These are phyloP conservation scores for Rhinocladiella mackenziei DNA, from an alignment of 2,329 filamentous ascomycete genomes.

Conservation along the genomic window DNA sequence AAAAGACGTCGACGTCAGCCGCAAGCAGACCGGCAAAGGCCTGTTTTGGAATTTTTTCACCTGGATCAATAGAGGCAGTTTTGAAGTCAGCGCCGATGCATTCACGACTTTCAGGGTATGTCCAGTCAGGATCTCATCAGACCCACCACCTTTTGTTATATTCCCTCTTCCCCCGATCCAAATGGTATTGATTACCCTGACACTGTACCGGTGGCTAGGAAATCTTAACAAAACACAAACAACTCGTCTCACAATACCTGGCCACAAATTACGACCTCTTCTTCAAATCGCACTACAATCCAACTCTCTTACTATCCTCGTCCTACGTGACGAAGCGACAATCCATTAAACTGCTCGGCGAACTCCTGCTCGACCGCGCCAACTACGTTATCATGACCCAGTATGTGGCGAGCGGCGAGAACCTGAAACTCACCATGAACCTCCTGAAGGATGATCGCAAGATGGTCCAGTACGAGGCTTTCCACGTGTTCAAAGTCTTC, in stretches of 20 bases:
- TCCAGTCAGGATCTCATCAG: no score
- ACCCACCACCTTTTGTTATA: no score
- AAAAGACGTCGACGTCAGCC: slow-evolving; percentile 69
- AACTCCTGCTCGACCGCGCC: slow-evolving; percentile 87
- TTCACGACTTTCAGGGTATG: slow-evolving; percentile 93
- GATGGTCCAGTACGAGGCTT: slow-evolving; percentile 99
- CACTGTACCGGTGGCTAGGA: slow-evolving; percentile 55
- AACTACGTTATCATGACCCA: slow-evolving; percentile 98
- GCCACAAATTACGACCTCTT: slow-evolving; percentile 88
- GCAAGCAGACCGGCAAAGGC: slow-evolving; percentile 71
- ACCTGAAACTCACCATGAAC: slow-evolving; percentile 98
- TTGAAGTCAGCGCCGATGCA: slow-evolving; percentile 94
- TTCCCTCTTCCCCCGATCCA: no score
- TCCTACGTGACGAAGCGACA: slow-evolving; percentile 98
- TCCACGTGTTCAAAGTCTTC: slow-evolving; percentile 99
- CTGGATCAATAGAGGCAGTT: slow-evolving; percentile 94
- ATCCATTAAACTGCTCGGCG: slow-evolving; percentile 93
- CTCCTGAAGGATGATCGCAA: slow-evolving; percentile 89
- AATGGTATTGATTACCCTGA: no score
- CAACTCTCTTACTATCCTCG: slow-evolving; percentile 79
- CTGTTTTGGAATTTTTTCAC: slow-evolving; percentile 97
- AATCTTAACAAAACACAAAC: slow-evolving; percentile 89
- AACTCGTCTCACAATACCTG: slow-evolving; percentile 81
- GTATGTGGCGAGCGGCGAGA: slow-evolving; percentile 91
- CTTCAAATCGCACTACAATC: slow-evolving; percentile 69